These are phyloP conservation scores for Fraxinus pennsylvanica DNA, from an alignment of 257 asterid genomes.

Conservation along the genomic window DNA sequence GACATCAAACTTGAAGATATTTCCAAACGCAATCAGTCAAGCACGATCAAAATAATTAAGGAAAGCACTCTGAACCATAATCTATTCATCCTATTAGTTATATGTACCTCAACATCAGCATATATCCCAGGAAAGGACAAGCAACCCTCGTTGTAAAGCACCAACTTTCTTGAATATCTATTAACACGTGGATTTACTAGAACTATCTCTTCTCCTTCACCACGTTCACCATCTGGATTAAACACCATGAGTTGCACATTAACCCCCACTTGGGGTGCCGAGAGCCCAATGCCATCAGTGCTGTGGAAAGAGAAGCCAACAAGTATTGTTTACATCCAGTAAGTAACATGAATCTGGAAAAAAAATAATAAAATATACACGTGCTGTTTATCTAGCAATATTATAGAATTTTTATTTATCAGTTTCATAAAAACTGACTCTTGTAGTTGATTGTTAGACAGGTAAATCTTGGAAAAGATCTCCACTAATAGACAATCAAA, in stretches of 20 bases:
- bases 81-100: neutral
- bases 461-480: neutral
- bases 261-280: slow-evolving; percentile 96
- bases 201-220: slow-evolving; percentile 89
- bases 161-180: slow-evolving; percentile 65
- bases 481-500: neutral
- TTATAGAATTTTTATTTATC: neutral
- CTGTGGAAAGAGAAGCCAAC: slow-evolving; percentile 56
- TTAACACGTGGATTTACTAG: slow-evolving; percentile 77
- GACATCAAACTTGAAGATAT: neutral
- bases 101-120: slow-evolving; percentile 71
- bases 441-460: neutral
- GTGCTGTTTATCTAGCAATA: no score
- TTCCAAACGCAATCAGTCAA: neutral
- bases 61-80: neutral
- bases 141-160: slow-evolving; percentile 83
- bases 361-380: no score
- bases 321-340: slow-evolving; percentile 44
- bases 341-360: slow-evolving; percentile 6
- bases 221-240: slow-evolving; percentile 78
- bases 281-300: slow-evolving; percentile 95
- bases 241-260: slow-evolving; percentile 92
- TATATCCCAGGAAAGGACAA: slow-evolving; percentile 82
- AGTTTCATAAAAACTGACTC: neutral
- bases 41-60: slow-evolving; percentile 5